A percentile compares a stretch with the other conserved stretches of the same genome.
Evolutionary conservation across 257 asterid genomes (phyloP).

Genomic region (Coffea canephora): DNA sequence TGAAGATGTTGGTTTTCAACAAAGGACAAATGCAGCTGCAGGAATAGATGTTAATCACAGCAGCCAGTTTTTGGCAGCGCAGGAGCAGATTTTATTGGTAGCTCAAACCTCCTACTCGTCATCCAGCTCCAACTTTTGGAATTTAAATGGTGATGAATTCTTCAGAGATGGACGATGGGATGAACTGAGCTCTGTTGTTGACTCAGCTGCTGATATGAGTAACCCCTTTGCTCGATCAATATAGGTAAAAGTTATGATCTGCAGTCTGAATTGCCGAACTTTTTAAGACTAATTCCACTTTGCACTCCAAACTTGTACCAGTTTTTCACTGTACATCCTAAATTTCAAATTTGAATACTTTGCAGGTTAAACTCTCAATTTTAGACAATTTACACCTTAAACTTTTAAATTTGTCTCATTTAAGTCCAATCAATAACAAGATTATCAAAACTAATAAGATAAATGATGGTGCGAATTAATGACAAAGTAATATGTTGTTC

Average conservation of each 20-base stretch:
- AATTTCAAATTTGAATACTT: too few species aligned
- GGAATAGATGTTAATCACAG: not conserved
- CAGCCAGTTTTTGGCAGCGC: not conserved
- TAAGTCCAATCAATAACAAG: too few species aligned
- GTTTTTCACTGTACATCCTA: too few species aligned
- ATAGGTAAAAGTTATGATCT: not conserved
- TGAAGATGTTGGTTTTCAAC: not conserved
- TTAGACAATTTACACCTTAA: too few species aligned
- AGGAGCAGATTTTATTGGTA: not conserved
- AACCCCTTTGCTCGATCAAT: not conserved
- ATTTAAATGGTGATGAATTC: not conserved
- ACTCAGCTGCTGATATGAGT: conserved; percentile 12
- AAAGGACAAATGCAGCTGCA: not conserved
- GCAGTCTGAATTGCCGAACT: too few species aligned
- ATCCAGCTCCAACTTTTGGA: conserved; percentile 13
- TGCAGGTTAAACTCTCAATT: too few species aligned
- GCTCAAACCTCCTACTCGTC: conserved; percentile 13
- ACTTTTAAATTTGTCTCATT: too few species aligned
- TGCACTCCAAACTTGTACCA: too few species aligned
- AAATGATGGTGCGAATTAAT: too few species aligned
- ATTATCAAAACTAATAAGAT: too few species aligned
- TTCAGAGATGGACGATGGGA: conserved; percentile 21
- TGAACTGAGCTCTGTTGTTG: conserved; percentile 26
- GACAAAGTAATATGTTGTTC: too few species aligned
- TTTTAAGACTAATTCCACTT: too few species aligned